These are phyloP conservation scores for Capsicum chinense DNA, from an alignment of 257 asterid species.

Conservation along the genomic window DNA sequence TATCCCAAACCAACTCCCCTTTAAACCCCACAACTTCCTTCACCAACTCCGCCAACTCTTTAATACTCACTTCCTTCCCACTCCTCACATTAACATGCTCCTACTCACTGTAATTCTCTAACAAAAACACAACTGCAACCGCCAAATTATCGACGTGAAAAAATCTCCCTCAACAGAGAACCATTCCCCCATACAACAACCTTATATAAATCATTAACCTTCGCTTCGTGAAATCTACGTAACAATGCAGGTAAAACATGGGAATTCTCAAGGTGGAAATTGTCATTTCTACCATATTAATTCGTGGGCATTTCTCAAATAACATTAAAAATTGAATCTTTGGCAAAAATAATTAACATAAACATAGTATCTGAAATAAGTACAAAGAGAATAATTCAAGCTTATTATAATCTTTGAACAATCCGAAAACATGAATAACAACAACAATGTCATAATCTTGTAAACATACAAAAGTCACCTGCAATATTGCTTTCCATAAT, in stretches of 20 bases:
- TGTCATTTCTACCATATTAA: slow-evolving; percentile 74
- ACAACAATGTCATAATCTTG: not conserved
- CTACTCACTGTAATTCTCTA: too few relatives aligned
- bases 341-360: not conserved
- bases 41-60: slow-evolving; percentile 65
- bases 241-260: slow-evolving; percentile 84
- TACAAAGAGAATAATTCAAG: not conserved
- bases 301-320: slow-evolving; percentile 89
- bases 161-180: slow-evolving; percentile 75
- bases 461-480: slow-evolving; percentile 37
- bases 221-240: slow-evolving; percentile 39
- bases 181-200: slow-evolving; percentile 97
- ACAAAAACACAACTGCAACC: slow-evolving; percentile 29
- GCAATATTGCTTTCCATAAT: slow-evolving; percentile 45
- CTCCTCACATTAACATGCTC: too few relatives aligned
- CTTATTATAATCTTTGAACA: not conserved
- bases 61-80: too few relatives aligned
- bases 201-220: slow-evolving; percentile 38
- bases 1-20: slow-evolving; percentile 55
- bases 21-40: slow-evolving; percentile 70
- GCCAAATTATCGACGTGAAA: slow-evolving; percentile 92
- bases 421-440: not conserved
- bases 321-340: slow-evolving; percentile 45
- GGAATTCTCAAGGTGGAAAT: slow-evolving; percentile 86
- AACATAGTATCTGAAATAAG: not conserved